Conservation (phyloP, 169 alveolate species). For the Perkinsus olseni region DNA sequence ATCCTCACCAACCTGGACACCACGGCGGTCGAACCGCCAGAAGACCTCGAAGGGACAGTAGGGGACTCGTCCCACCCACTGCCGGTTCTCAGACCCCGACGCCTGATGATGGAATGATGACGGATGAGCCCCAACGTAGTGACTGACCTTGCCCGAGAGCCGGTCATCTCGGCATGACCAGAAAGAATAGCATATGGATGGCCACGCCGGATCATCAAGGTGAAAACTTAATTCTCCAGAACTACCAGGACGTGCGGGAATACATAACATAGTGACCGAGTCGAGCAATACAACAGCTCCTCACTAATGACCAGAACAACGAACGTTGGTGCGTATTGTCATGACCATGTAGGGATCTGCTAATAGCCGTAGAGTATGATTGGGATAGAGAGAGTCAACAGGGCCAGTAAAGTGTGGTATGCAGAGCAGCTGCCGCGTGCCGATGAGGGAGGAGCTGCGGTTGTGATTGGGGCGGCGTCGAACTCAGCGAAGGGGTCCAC, state of each 20-base stretch:
- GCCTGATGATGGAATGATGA: background rate
- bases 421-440: too few relatives aligned
- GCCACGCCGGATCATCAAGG: background rate
- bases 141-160: background rate
- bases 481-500: background rate
- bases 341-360: too few relatives aligned
- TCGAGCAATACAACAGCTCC: too few relatives aligned
- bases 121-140: background rate
- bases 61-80: background rate
- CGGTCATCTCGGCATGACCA: background rate
- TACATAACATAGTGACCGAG: too few relatives aligned
- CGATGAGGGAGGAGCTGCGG: background rate
- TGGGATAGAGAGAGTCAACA: too few relatives aligned
- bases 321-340: too few relatives aligned
- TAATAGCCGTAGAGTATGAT: too few relatives aligned
- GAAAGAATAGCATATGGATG: background rate
- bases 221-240: background rate
- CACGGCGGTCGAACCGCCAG: background rate
- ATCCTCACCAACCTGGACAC: background rate
- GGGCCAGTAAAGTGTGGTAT: too few relatives aligned
- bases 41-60: background rate
- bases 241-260: background rate
- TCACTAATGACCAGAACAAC: too few relatives aligned
- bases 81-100: background rate
- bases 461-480: background rate